Evolutionary conservation across 2,329 filamentous ascomycete species (phyloP), one percentile per base, ranked within the genome.

Genomic region (Aureobasidium sp.): DNA sequence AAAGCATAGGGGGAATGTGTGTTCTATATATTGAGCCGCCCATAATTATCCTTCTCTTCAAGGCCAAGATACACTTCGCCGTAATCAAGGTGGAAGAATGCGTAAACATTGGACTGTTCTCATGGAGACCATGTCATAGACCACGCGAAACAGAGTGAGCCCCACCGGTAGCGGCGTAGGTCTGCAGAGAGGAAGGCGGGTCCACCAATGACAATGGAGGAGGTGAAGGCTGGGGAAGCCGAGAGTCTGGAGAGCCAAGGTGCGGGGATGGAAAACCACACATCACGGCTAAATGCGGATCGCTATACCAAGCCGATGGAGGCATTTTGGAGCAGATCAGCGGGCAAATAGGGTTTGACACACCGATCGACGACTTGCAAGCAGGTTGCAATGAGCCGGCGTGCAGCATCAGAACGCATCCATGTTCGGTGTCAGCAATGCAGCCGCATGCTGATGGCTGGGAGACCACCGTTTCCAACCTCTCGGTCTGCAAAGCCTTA

Each of bases 71-170:
- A 42, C 16, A 8, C 16, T 39, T 49, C 44, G 48, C 55, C 44
- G 27, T 36, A 11, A 34, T n/a, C 15, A 41, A 36, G 7, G 36
- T 34, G 57, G 30, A 45, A 59, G 44, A 8, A 59, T 15, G 21
- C 42, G 57, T 59, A 50, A 50, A 59, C 45, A 50, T 15, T 48
- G 8, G 15, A 29, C 13, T 29, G 32, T 47, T 39, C 21, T 37
- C 54, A 59, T 59, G 54, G 54, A 47, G 44, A 59, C 57, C 44
- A 59, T 59, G 57, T 49, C 57, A 59, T 59, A 25, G 55, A 59
- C 7, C 45, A 30, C 34, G 42, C 57, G 11, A 41, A n/a, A 50
- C 7, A 39, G 54, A 21, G 7, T 48, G 32, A 47, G 9, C 54
- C 57, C 57, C 57, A 34, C 57, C 45, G 57, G 44, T 34, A 49